These are phyloP conservation scores for Moelleriella libera DNA, from an alignment of 2,329 filamentous ascomycete species.

Conservation along the genomic window DNA sequence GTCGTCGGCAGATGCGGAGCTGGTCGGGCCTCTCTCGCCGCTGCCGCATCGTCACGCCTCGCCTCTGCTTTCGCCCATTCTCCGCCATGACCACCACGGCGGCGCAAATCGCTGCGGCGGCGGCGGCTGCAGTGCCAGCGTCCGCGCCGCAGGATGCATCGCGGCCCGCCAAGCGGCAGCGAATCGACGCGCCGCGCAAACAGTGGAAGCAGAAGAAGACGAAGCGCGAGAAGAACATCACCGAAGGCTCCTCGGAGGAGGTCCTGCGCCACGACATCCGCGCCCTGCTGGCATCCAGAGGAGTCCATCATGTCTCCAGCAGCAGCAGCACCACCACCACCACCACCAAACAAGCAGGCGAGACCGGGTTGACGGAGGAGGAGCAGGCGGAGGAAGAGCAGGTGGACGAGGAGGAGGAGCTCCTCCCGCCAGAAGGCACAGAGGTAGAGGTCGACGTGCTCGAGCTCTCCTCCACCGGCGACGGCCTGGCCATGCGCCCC, in stretches of 20 bases:
- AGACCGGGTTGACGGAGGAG: too few species aligned
- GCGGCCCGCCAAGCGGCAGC: slow-evolving; percentile 1
- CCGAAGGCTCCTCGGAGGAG: slow-evolving; percentile 50
- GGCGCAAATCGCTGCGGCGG: not conserved
- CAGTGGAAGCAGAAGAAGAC: slow-evolving; percentile 31
- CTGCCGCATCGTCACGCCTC: not conserved
- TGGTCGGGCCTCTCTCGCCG: slow-evolving; percentile 2
- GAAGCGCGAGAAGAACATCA: slow-evolving; percentile 45
- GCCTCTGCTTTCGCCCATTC: not conserved
- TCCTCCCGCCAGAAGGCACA: slow-evolving; percentile 50
- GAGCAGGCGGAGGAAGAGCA: slow-evolving; percentile 5
- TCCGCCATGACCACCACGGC: slow-evolving; percentile 5
- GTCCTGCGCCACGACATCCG: slow-evolving; percentile 51
- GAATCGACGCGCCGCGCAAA: slow-evolving; percentile 5
- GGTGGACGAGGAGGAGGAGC: slow-evolving; percentile 14
- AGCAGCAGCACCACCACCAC: too few species aligned
- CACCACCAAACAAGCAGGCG: too few species aligned
- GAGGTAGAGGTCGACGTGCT: slow-evolving; percentile 74
- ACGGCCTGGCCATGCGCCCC: slow-evolving; percentile 66
- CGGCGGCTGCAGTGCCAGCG: not conserved
- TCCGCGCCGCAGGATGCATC: slow-evolving; percentile 1
- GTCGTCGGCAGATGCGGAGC: slow-evolving; percentile 5
- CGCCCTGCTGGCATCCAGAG: slow-evolving; percentile 32
- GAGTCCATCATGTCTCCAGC: slow-evolving; percentile 1
- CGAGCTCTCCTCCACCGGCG: slow-evolving; percentile 79